Conservation (phyloP, 495 filamentous ascomycete species). For the Hypomontagnella submonticulosa region DNA sequence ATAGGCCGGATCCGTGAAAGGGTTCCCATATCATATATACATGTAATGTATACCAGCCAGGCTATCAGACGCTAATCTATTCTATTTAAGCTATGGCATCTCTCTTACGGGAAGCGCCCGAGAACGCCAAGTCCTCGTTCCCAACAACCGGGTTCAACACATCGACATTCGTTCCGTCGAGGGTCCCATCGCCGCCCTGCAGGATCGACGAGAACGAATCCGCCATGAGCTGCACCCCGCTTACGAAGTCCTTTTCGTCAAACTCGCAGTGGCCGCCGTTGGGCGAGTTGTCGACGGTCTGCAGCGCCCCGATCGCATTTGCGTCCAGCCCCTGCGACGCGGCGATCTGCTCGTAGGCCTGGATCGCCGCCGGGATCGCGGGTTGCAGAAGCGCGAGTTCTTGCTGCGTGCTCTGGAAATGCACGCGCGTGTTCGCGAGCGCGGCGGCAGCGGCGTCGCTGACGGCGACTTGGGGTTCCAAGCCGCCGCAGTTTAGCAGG, state of each 20-base stretch:
- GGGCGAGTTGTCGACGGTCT: slow-evolving; percentile 62
- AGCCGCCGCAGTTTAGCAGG: slow-evolving; percentile 60
- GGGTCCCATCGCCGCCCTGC: slow-evolving; percentile 56
- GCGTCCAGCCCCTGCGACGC: slow-evolving; percentile 48
- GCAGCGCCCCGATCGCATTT: slow-evolving; percentile 52
- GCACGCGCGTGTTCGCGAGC: slow-evolving; percentile 51
- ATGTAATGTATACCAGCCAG: no score
- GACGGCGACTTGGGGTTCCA: slow-evolving; percentile 59
- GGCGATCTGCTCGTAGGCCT: slow-evolving; percentile 59
- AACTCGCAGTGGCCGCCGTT: slow-evolving; percentile 63
- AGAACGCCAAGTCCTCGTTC: slow-evolving; percentile 56
- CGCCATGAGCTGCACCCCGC: slow-evolving; percentile 61
- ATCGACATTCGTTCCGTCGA: slow-evolving; percentile 55
- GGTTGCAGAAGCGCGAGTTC: slow-evolving; percentile 57
- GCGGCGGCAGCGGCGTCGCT: slow-evolving; percentile 47
- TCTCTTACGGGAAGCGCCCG: slow-evolving; percentile 33
- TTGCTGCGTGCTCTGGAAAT: slow-evolving; percentile 62
- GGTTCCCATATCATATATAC: no score
- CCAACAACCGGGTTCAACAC: slow-evolving; percentile 57
- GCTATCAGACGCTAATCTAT: not conserved
- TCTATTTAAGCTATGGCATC: not conserved
- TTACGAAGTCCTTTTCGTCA: slow-evolving; percentile 59
- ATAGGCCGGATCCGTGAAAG: no score
- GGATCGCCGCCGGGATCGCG: slow-evolving; percentile 57
- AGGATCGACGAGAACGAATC: slow-evolving; percentile 58